Conservation (phyloP, 2,329 filamentous ascomycete species). For the Colletotrichum orbiculare region DNA sequence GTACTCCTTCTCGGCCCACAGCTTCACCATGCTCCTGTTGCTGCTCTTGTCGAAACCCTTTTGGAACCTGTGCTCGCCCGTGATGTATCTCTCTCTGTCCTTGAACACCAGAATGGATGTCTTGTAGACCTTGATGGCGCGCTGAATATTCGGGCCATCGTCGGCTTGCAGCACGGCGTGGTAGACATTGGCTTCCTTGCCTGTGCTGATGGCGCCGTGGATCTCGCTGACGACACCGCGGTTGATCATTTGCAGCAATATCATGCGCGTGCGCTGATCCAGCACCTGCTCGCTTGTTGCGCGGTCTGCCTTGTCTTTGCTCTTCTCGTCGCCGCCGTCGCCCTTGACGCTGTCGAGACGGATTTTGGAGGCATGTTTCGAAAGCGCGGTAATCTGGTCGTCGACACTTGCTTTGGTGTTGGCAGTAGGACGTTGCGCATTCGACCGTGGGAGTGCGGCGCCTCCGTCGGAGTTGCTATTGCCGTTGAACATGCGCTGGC, state of each 20-base stretch:
- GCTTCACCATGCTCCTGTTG: slow-evolving; percentile 95
- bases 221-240: slow-evolving; percentile 89
- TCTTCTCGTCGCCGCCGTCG: slow-evolving; percentile 56
- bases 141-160: slow-evolving; percentile 72
- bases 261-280: slow-evolving; percentile 94
- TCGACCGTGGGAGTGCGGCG: slow-evolving; percentile 74
- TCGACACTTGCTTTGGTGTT: slow-evolving; percentile 86
- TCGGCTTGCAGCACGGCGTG: slow-evolving; percentile 77
- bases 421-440: slow-evolving; percentile 80
- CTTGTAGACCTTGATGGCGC: slow-evolving; percentile 99
- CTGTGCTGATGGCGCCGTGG: slow-evolving; percentile 94
- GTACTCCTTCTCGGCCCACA: slow-evolving; percentile 99
- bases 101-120: slow-evolving; percentile 98
- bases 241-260: slow-evolving; percentile 96
- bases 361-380: slow-evolving; percentile 87
- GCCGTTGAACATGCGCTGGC: slow-evolving; percentile 76
- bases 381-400: slow-evolving; percentile 87
- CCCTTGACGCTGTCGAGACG: slow-evolving; percentile 74
- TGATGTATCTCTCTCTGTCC: slow-evolving; percentile 95
- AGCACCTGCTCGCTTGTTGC: slow-evolving; percentile 95
- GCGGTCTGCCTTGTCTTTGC: slow-evolving; percentile 90
- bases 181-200: slow-evolving; percentile 99
- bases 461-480: slow-evolving; percentile 42
- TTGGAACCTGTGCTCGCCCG: slow-evolving; percentile 92
- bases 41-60: slow-evolving; percentile 93